Evolutionary conservation across 2,329 filamentous ascomycete species (phyloP), one percentile per base, ranked within the genome.

Genomic region (Biscogniauxia marginata): DNA sequence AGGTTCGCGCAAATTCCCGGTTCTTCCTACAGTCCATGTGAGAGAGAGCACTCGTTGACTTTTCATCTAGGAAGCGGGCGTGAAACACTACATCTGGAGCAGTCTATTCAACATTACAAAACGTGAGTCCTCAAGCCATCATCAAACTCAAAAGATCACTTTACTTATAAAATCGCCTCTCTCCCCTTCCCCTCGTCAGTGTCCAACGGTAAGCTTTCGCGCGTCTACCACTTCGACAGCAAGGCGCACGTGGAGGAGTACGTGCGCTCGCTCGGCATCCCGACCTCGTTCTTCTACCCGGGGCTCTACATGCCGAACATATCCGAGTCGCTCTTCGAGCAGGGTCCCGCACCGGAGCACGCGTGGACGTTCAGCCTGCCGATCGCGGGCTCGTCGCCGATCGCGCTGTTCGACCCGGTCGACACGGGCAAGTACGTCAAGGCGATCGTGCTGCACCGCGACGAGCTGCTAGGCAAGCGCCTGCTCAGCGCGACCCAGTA

Each of bases 201-300:
- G 19, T 71, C 71, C 47, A 72, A 75, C 7, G 76, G 76, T 53
- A 67, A 65, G 16, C 72, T 79, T 4, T 50, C 70, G 21, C 64
- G 74, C 46, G 75, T 81, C 24, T 70, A 75, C 58, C 79, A 82
- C 60, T 86, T 86, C 57, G 84, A 86, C 67, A 73, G 69, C 66
- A 86, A 86, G 66, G 82, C 82, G 19, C 70, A 77, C 11, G 76
- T 82, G 0, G 82, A 84, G 61, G 62, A 74, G n/a, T 83, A 86
- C 64, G 78, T 84, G 48, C 77, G 79, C 18, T 55, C 59, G 0
- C 64, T 79, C 3, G 75, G 74, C 0, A 71, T 84, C 7, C 75
- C 77, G 2, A 74, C 76, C 20, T 75, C 80, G 0, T 84, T 82
- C 65, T 78, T 82, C 64, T 69, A 78, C n/a, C 77, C 81, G 0